Conservation (phyloP, 2,329 filamentous ascomycete species). For the Xylariaceae sp. region DNA sequence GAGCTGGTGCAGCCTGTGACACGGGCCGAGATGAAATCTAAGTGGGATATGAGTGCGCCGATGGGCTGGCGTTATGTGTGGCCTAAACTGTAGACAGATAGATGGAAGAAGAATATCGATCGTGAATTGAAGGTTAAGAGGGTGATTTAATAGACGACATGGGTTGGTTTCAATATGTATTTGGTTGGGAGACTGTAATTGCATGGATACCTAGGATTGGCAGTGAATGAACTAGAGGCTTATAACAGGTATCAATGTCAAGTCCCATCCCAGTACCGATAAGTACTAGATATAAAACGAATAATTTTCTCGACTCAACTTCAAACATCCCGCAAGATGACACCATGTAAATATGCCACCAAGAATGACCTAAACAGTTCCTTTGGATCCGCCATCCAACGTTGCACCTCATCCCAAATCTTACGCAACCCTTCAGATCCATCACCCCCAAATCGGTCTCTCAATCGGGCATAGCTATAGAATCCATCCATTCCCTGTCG, state of each 20-base stretch:
- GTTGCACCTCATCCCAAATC: constrained; percentile 14
- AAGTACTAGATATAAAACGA: neutral
- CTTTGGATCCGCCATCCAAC: constrained; percentile 12
- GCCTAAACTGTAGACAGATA: constrained; percentile 8
- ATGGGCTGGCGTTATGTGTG: constrained; percentile 16
- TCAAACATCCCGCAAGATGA: neutral
- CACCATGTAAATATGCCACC: constrained; percentile 12
- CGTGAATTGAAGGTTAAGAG: constrained; percentile 8
- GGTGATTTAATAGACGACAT: constrained; percentile 2
- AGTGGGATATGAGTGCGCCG: constrained; percentile 13
- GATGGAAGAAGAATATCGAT: constrained; percentile 2
- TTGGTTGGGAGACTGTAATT: too few relatives aligned
- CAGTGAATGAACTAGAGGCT: neutral
- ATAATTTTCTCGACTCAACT: neutral
- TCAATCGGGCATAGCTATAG: constrained; percentile 11
- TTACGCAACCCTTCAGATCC: constrained; percentile 5
- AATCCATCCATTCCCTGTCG: constrained; percentile 1
- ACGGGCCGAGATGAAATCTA: constrained; percentile 15
- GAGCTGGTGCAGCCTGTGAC: constrained; percentile 14
- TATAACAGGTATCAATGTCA: neutral
- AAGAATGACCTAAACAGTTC: constrained; percentile 14
- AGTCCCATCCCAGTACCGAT: neutral
- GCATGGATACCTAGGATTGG: neutral
- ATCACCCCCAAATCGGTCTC: constrained; percentile 3
- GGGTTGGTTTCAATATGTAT: neutral